Conservation (phyloP, 805 yeast species). For the Ogataea pini region DNA sequence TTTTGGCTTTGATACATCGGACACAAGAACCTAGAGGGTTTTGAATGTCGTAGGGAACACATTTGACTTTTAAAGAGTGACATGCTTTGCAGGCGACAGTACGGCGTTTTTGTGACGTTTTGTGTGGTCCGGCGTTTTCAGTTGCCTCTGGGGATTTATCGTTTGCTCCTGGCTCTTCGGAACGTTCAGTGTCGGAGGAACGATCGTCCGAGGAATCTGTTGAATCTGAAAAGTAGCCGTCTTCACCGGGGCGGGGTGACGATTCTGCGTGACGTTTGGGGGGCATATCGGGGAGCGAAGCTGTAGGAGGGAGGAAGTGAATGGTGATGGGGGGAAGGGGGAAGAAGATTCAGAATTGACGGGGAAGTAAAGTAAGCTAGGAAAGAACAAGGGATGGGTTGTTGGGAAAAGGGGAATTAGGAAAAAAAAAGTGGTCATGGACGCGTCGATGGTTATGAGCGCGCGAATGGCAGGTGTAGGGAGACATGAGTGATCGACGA, state of each 20-base stretch:
- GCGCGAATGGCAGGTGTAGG: neutral
- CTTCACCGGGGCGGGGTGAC: neutral
- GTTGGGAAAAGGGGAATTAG: neutral
- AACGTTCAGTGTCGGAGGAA: conserved; percentile 1
- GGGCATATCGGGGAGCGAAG: neutral
- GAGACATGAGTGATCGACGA: neutral
- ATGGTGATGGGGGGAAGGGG: neutral
- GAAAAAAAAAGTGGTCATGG: neutral
- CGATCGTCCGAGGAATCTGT: conserved; percentile 2
- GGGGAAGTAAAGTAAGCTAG: too few relatives aligned
- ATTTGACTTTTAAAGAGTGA: conserved; percentile 79
- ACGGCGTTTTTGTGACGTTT: conserved; percentile 34
- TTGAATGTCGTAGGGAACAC: conserved; percentile 66
- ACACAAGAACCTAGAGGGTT: conserved; percentile 68
- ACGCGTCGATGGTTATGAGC: conserved; percentile 15
- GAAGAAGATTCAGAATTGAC: too few relatives aligned
- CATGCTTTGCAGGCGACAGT: conserved; percentile 72
- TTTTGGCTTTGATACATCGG: conserved; percentile 66
- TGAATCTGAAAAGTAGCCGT: conserved; percentile 1
- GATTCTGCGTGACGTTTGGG: neutral
- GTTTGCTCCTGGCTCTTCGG: neutral
- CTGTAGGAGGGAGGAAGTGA: too few relatives aligned
- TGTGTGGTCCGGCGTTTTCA: neutral
- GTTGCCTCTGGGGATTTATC: neutral
- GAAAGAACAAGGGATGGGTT: neutral